Base-by-base conservation (phyloP, 139 green algal genomes). In the Picochlorum costavermella region DNA sequence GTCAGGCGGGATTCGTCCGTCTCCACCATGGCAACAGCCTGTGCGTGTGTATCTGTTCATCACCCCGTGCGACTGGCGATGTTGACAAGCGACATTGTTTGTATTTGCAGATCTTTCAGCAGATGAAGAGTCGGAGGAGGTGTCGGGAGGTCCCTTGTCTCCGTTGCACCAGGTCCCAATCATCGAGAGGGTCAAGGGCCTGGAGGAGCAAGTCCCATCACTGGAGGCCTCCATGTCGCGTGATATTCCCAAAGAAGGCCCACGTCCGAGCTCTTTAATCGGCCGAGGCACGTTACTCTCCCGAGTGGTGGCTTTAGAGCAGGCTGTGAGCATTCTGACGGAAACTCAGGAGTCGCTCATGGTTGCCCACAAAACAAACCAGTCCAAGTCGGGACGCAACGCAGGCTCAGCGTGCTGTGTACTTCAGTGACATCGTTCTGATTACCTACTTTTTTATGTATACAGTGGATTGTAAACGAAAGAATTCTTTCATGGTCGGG, bases 261-360 rank as follows among this genome's bases (percentile, higher is more conserved):
- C 53, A 8, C 53, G 49, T 28, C 66, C 64, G 65, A 73, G 59
- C 25, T 63, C 73, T 29, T 50, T 62, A 1, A 69, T 79, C 48
- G 68, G 76, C 9, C 71, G 77, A 58, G 84, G 82, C 51, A 83
- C 64, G 9, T 61, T 92, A 69, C 61, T 91, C 61, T 46, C 73
- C 40, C 76, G 86, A 2, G 68, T 92, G 43, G 60, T 56, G 17
- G 60, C 74, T 13, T 56, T 81, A 17, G 74, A 81, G 60, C 58
- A 61, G 3, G 74, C 74, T 4, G 72, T 81, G 74, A 53, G 74
- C n/a, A 44, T 64, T 16, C 23, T 79, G 6, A 44, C 79, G 29
- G 36, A 26, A 26, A 70, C 70, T 2, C 73, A 76, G 60, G 28
- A 66, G n/a, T 29, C 36, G 9, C 5, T 31, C 12, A 45, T 66